Base-by-base conservation (phyloP, 371 early-diverging fungal species). In the Circinella umbellata region DNA sequence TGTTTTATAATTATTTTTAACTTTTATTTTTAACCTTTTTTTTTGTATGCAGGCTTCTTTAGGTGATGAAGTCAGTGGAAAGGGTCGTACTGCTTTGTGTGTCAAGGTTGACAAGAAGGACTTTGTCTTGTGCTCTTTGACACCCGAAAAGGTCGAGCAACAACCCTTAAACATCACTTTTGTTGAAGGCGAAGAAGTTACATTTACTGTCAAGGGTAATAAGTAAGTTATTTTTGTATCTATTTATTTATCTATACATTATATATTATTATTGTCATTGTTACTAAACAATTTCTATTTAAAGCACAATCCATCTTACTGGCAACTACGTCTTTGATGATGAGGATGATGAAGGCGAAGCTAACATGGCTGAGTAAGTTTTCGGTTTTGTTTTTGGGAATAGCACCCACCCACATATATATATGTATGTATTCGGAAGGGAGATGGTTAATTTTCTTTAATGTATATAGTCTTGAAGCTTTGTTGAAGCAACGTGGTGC, bases 181-280 rank as follows among this genome's bases (percentile, higher is more conserved):
- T 76, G 81, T 86, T 42, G 94, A 89, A 75, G 96, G 95, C 71
- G 92, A 93, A 81, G 86, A 87, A 66, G 84, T 95, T 67, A 89
- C 91, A 4, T 91, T 96, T 74, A 83, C 83, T 53, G 78, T 82
- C 59, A 77, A 73, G 18, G 95, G 95, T 55, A 70, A 82, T 53
- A 90, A 89, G 76, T 76, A 73, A 70, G 74, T 70, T 7, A 11
- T 65, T 3, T 34, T 27, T 65, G 4, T 46, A 11, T 42, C 9
- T 42, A 9, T 42, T 42, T 42, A 9, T 42, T 42, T 42, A 42
- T 42, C 11, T 9, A 42, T 42, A 42, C 3, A 11, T 1, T 42
- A 42, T 27, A 27, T 38, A 4, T 34, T 15, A 57, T 14, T 0
- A 35, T 66, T 13, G n/a, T n/a, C n/a, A 64, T 18, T 36, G 17